Evolutionary conservation across 2,329 filamentous ascomycete genomes (phyloP), one percentile per base, ranked within the genome.

Genomic region (Scopulariopsis brevicaulis): DNA sequence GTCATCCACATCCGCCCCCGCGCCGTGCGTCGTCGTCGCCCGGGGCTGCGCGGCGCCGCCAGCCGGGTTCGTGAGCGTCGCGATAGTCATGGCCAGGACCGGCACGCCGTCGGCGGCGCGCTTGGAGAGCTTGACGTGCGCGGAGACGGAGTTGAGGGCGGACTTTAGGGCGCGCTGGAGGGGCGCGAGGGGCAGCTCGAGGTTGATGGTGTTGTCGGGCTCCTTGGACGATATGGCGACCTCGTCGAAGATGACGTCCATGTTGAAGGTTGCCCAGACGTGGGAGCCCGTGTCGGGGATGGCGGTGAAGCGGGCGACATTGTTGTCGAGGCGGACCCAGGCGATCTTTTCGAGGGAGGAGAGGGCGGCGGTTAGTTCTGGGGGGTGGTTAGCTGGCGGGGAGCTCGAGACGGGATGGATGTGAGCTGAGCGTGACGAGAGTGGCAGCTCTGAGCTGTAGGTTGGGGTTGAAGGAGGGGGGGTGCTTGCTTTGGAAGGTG

Each of bases 211-310:
- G 72, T 96, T 96, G 70, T 84, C 79, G 46, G 77, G 77, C 54
- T 91, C 87, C 55, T 89, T 89, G 55, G 92, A 96, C 70, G 96
- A 87, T 64, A 97, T 85, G 57, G 84, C 83, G 74, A 95, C 96
- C 63, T 79, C 77, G 68, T 91, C 81, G 71, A 99, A 97, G 65
- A 99, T 90, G 64, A 90, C 85, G 67, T 96, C 89, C 79, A 89
- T 81, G 25, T 76, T 73, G 28, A 85, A 73, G 53, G 79, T 81
- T 50, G 91, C 90, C 94, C 94, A 99, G 58, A 97, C 93, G 77
- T 97, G 93, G 10, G 90, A 95, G 60, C 94, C 93, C 66, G 89
- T 87, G 69, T 96, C 91, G 1, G 94, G 92, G 61, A 97, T 93
- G 66, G 97, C 89, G 60, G 94, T 97, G 74, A 99, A 96, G 64